These are phyloP conservation scores for Arctostaphylos glauca DNA, from an alignment of 148 eudicot species.

Conservation along the genomic window DNA sequence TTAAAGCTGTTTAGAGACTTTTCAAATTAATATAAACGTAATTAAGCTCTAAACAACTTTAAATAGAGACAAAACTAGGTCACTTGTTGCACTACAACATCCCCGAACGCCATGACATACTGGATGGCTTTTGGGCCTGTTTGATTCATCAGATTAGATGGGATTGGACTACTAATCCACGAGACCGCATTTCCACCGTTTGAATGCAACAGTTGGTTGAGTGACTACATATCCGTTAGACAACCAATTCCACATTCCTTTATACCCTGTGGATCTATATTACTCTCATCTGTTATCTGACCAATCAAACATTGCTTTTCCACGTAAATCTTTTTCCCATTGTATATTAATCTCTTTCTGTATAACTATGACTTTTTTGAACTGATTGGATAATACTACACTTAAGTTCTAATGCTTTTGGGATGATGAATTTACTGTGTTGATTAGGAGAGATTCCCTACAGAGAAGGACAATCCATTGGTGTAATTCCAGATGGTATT, in stretches of 20 bases:
- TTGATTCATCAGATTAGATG: no score
- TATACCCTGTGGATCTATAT: not conserved
- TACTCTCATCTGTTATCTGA: not conserved
- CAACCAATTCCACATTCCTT: not conserved
- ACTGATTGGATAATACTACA: not conserved
- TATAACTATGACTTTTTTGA: not conserved
- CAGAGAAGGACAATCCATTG: slow-evolving; percentile 96
- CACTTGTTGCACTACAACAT: no score
- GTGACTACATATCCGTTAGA: not conserved
- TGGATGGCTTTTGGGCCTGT: not conserved
- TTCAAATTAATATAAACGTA: no score
- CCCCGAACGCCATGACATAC: not conserved
- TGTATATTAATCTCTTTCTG: not conserved
- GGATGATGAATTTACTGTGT: slow-evolving; percentile 5
- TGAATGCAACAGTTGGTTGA: not conserved
- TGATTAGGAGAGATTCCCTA: slow-evolving; percentile 86
- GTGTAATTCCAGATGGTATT: slow-evolving; percentile 88
- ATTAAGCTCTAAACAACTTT: no score
- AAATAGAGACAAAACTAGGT: no score
- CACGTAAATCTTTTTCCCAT: not conserved
- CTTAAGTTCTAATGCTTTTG: no score
- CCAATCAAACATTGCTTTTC: not conserved
- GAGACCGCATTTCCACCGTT: no score
- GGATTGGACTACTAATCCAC: no score
- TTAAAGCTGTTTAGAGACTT: no score